These are phyloP conservation scores for Imleria badia DNA, from an alignment of 768 basidiomycete species.

Conservation along the genomic window DNA sequence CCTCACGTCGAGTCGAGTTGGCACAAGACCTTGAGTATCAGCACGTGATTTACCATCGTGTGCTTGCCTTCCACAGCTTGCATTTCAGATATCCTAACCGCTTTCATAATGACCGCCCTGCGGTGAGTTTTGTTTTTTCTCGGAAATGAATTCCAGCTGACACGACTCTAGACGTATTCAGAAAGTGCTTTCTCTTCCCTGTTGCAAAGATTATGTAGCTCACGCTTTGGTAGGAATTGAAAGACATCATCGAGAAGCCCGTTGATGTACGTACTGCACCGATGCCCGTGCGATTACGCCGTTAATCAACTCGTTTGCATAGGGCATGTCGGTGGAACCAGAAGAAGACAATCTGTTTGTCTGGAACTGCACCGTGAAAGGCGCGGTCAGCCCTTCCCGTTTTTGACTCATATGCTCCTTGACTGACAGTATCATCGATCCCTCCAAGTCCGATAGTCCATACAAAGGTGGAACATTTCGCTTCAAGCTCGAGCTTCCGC, in stretches of 20 bases:
- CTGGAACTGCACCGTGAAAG: slow-evolving; percentile 79
- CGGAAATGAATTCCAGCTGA: slow-evolving; percentile 18
- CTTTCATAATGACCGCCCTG: slow-evolving; percentile 38
- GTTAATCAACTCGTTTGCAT: slow-evolving; percentile 8
- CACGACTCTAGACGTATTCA: slow-evolving; percentile 61
- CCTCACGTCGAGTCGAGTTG: too few relatives aligned
- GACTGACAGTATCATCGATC: slow-evolving; percentile 2
- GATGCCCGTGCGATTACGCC: slow-evolving; percentile 11
- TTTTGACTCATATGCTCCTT: slow-evolving; percentile 1
- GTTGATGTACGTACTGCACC: slow-evolving; percentile 50
- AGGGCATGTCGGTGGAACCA: slow-evolving; percentile 65
- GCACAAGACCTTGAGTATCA: too few relatives aligned
- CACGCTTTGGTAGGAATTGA: slow-evolving; percentile 55
- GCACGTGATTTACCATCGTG: slow-evolving; percentile 16
- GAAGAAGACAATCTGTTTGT: slow-evolving; percentile 71
- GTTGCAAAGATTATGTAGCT: slow-evolving; percentile 6
- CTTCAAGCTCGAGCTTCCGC: slow-evolving; percentile 70
- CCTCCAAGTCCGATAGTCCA: slow-evolving; percentile 65
- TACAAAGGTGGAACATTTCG: slow-evolving; percentile 82
- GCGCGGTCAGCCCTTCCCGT: slow-evolving; percentile 49
- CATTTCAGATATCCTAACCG: too few relatives aligned
- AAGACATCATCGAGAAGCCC: slow-evolving; percentile 59
- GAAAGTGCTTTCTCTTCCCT: slow-evolving; percentile 46
- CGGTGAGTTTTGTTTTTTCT: slow-evolving; percentile 28
- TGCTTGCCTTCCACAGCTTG: too few relatives aligned